Evolutionary conservation across 1,284 basidiomycete genomes (phyloP), one percentile per base, ranked within the genome.

Genomic region (Boletus holoroseus): DNA sequence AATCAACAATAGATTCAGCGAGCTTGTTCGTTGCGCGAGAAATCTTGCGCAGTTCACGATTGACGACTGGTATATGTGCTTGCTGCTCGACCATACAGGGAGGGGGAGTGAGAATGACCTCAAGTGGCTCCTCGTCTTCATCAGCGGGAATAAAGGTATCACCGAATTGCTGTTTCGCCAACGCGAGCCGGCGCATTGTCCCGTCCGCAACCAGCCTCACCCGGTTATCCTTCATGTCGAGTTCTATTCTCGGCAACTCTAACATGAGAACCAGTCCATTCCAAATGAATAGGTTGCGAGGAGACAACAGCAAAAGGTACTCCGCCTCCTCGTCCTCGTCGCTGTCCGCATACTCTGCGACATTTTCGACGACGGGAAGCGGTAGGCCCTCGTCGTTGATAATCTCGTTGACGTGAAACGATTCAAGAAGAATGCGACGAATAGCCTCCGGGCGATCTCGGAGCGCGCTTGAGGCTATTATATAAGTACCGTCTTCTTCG

Each of bases 401-500:
- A 35, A 74, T 67, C 60, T 88, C 84, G 44, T 80, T 77, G 47
- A 83, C 80, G 50, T 86, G 84, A 68, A 94, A 98, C 13, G 93
- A 88, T 61, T 91, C 86, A 26, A 82, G 78, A 22, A 99, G 76
- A 18, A 99, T 83, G 44, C 88, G 83, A 20, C 83, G 82, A 57
- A 98, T 88, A 40, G 82, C 73, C 13, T 89, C 85, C 0, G 91
- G 86, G n/a, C 85, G 82, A 47, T 94, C 85, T 60, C 83, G 85
- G 24, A 99, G 77, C n/a, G 81, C 80, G 2, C 77, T 82, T 31
- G 93, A 87, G 9, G 92, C 96, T 49, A 99, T 76, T 56, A 99
- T 83, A 67, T 99, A 99, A n/a, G 88, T 85, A 11, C 94, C 94
- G 24, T 95, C 86, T 61, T 90, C 85, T 67, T 97, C 94, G 64